Conservation (phyloP, 2,329 filamentous ascomycete species). For the Aspergillus sp. region DNA sequence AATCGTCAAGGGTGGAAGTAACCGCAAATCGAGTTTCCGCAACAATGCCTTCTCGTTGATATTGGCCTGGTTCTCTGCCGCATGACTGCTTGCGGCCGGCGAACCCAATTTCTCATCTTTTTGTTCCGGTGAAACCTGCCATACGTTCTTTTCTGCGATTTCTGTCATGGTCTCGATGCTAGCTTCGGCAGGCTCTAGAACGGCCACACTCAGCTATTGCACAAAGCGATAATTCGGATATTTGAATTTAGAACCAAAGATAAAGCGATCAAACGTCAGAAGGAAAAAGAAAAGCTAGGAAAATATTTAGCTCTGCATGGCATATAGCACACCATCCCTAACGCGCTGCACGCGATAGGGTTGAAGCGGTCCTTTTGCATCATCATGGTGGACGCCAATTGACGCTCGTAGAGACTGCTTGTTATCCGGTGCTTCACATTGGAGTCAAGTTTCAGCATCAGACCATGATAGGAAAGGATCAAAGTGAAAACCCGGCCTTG, state of each 20-base stretch:
- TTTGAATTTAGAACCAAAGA: background rate
- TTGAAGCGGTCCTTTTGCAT: background rate
- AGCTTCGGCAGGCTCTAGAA: no score
- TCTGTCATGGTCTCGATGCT: background rate
- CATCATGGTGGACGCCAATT: conserved; percentile 3
- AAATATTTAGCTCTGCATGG: conserved; percentile 1
- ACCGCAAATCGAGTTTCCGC: conserved; percentile 38
- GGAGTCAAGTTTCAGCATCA: background rate
- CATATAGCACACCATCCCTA: conserved; percentile 12
- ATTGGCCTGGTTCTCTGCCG: conserved; percentile 12
- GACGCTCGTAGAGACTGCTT: background rate
- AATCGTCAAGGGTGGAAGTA: conserved; percentile 39
- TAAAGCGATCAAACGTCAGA: background rate
- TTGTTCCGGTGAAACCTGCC: background rate
- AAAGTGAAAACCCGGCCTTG: background rate
- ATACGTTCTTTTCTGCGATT: conserved; percentile 3
- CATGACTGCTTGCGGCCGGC: conserved; percentile 7
- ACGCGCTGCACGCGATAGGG: conserved; percentile 9
- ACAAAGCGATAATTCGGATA: no score
- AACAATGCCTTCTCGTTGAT: conserved; percentile 36
- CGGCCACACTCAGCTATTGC: no score
- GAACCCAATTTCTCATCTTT: conserved; percentile 2
- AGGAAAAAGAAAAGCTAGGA: background rate
- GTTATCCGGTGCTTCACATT: background rate
- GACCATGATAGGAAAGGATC: background rate